These are phyloP conservation scores for Lithospermum erythrorhizon DNA, from an alignment of 257 asterid genomes.

Conservation along the genomic window DNA sequence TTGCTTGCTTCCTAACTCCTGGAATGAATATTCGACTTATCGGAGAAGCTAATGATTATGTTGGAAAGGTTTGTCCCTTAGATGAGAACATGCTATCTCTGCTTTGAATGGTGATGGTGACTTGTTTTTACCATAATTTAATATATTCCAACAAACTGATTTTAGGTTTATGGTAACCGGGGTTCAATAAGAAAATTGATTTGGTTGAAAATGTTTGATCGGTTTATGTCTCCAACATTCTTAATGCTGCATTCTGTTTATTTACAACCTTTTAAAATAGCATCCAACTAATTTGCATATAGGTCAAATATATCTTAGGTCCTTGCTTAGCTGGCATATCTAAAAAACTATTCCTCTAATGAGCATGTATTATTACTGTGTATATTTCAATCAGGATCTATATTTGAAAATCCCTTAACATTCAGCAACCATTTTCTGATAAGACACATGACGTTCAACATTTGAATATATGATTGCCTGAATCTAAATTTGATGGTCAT, in stretches of 20 bases:
- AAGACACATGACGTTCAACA: neutral
- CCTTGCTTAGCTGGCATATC: neutral
- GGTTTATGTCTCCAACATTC: neutral
- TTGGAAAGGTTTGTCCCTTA: slow-evolving; percentile 62
- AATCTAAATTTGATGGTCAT: neutral
- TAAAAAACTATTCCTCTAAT: neutral
- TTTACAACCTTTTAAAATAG: neutral
- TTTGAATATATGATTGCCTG: neutral
- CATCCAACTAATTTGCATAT: neutral
- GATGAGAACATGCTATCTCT: neutral
- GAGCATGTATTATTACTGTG: too few relatives aligned
- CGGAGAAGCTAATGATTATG: slow-evolving; percentile 97
- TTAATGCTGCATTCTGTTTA: neutral
- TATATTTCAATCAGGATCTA: neutral
- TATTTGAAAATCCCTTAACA: too few relatives aligned
- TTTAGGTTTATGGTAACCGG: neutral
- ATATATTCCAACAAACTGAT: neutral
- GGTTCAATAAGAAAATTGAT: neutral
- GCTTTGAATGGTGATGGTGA: neutral
- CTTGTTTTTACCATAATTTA: neutral
- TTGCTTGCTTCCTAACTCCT: slow-evolving; percentile 87
- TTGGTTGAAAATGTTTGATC: neutral
- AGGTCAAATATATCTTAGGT: neutral
- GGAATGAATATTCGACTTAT: slow-evolving; percentile 91
- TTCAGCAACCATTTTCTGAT: neutral